These are phyloP conservation scores for Prunus fruticosa DNA, from an alignment of 306 rosid species.

Conservation along the genomic window DNA sequence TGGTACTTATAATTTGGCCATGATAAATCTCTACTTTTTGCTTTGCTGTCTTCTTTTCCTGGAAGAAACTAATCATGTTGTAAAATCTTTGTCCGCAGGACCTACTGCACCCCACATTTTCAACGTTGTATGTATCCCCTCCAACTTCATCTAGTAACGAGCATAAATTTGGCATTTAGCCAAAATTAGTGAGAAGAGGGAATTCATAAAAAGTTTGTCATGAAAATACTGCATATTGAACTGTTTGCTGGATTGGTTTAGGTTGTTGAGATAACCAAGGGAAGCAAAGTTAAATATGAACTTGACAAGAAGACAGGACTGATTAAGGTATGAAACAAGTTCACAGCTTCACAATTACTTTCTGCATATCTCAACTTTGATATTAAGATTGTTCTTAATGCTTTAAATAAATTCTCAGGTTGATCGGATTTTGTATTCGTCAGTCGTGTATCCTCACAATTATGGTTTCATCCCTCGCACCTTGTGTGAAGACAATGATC, in stretches of 20 bases:
- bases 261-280: slow-evolving; percentile 96
- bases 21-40: neutral
- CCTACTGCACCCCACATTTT: slow-evolving; percentile 74
- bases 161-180: neutral
- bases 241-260: slow-evolving; percentile 32
- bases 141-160: neutral
- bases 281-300: slow-evolving; percentile 97
- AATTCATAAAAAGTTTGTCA: slow-evolving; percentile 1
- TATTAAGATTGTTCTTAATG: slow-evolving; percentile 19
- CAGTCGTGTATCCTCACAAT: slow-evolving; percentile 96
- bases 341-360: neutral
- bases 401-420: slow-evolving; percentile 56
- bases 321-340: slow-evolving; percentile 57
- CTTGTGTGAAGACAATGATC: slow-evolving; percentile 97
- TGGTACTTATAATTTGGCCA: slow-evolving; percentile 39
- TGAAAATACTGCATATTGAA: slow-evolving; percentile 20
- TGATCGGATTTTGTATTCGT: slow-evolving; percentile 88
- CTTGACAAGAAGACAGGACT: slow-evolving; percentile 97
- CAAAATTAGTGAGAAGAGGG: neutral
- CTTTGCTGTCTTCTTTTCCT: neutral
- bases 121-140: slow-evolving; percentile 65
- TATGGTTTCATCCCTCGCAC: slow-evolving; percentile 95
- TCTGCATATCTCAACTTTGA: neutral
- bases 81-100: slow-evolving; percentile 52
- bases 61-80: slow-evolving; percentile 25